phyloP scores from a whole-genome alignment of 2,329 filamentous ascomycete species.

The Claviceps quebecensis region DNA sequence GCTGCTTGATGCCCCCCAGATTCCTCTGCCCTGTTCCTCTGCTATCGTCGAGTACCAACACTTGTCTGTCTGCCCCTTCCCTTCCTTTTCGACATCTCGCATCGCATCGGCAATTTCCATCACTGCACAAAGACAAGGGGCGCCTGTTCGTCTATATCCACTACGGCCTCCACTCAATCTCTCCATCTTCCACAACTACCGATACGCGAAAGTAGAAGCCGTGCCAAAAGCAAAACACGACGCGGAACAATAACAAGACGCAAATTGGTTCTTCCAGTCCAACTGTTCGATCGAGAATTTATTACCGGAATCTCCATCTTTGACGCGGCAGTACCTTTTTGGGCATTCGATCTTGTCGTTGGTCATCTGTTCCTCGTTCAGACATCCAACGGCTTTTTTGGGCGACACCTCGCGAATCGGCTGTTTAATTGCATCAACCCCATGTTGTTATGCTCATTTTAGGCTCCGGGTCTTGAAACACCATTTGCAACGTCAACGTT shows the following conservation, averaged over 20 bases:
- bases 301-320: too few species aligned
- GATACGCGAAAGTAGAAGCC: neutral
- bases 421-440: neutral
- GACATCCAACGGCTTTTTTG: neutral
- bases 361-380: neutral
- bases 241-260: too few species aligned
- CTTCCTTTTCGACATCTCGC: neutral
- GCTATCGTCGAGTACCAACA: too few species aligned
- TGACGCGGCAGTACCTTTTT: neutral
- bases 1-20: too few species aligned
- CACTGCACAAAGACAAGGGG: too few species aligned
- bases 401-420: neutral
- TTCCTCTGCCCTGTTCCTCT: too few species aligned
- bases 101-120: too few species aligned
- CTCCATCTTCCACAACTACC: neutral
- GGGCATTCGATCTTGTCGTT: neutral
- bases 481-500: slow-evolving; percentile 1
- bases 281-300: too few species aligned
- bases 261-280: too few species aligned
- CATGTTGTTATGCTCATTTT: neutral
- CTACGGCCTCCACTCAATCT: neutral
- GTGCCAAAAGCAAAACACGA: too few species aligned
- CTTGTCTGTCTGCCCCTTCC: neutral
- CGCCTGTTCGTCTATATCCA: neutral
- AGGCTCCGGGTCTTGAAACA: slow-evolving; percentile 5